Percentiles rank a stretch among this genome's conserved stretches.
Conservation (phyloP, 495 filamentous ascomycete genomes). For the Aspergillus bridgeri region DNA sequence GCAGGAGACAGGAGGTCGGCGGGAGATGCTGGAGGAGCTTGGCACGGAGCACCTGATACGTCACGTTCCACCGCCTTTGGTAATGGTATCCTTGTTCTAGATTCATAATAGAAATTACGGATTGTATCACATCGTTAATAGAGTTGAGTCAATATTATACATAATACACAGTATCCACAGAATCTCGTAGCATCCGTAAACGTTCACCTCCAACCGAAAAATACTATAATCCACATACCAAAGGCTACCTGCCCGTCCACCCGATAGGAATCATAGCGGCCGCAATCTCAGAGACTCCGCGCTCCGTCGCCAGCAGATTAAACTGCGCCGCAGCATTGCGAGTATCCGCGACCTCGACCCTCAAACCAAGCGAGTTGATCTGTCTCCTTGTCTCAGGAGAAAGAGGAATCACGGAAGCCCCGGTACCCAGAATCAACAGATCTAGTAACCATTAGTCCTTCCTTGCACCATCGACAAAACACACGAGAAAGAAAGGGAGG, state of each 20-base stretch:
- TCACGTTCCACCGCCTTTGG: constrained; percentile 16
- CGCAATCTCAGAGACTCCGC: constrained; percentile 74
- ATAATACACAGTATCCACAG: background rate
- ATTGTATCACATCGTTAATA: too few species aligned
- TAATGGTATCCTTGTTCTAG: too few species aligned
- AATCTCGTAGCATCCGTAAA: too few species aligned
- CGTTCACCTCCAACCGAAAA: too few species aligned
- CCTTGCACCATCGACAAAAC: constrained; percentile 1
- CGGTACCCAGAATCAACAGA: constrained; percentile 82
- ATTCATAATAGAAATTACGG: too few species aligned
- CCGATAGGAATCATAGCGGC: constrained; percentile 87
- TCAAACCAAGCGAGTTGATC: constrained; percentile 75
- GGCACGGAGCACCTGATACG: constrained; percentile 17
- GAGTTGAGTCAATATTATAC: background rate
- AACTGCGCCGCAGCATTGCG: constrained; percentile 90
- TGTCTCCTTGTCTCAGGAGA: constrained; percentile 67
- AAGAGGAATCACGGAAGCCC: constrained; percentile 67
- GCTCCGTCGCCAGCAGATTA: constrained; percentile 80
- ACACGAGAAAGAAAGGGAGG: constrained; percentile 8
- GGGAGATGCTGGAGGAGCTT: constrained; percentile 10
- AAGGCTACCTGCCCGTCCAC: constrained; percentile 58
- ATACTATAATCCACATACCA: too few species aligned
- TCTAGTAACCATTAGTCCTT: constrained; percentile 51
- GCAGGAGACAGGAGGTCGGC: background rate
- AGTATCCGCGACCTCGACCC: constrained; percentile 88